Evolutionary conservation across 768 basidiomycete genomes (phyloP).

Genomic region (Boletus huronensis): DNA sequence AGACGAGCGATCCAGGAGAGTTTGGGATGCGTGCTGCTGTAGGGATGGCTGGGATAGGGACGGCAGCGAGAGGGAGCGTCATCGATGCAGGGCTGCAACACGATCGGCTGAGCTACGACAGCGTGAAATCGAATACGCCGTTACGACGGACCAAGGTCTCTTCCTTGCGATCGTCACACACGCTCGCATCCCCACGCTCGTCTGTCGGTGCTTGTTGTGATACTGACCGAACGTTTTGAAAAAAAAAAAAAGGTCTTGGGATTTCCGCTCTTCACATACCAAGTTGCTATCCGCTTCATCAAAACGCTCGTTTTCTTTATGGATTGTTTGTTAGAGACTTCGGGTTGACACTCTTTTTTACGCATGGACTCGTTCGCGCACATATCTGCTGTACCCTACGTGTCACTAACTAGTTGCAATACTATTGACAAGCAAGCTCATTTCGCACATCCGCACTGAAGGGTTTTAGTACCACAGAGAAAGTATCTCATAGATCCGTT

Average conservation of each 20-base stretch:
- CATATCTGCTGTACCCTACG: constrained; percentile 8
- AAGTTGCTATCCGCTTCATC: not conserved
- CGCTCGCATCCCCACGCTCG: not conserved
- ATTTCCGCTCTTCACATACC: not conserved
- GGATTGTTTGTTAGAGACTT: not conserved
- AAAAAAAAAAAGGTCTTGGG: not conserved
- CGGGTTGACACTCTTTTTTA: not conserved
- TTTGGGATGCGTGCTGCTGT: constrained; percentile 13
- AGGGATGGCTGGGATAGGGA: constrained; percentile 48
- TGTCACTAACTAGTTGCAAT: constrained; percentile 13
- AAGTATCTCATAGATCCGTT: not conserved
- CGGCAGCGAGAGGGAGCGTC: constrained; percentile 35
- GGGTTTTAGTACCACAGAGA: not conserved
- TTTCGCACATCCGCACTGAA: not conserved
- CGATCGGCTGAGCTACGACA: constrained; percentile 15
- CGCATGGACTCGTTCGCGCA: constrained; percentile 1
- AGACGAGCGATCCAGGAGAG: constrained; percentile 17
- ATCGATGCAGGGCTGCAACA: constrained; percentile 15
- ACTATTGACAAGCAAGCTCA: not conserved
- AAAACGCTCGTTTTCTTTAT: not conserved
- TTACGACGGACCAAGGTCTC: not conserved
- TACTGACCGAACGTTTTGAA: constrained; percentile 9
- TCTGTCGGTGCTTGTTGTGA: not conserved
- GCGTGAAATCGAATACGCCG: constrained; percentile 6
- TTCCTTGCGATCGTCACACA: constrained; percentile 7